phyloP scores from a whole-genome alignment of 495 filamentous ascomycete species.

The Hyaloscypha variabilis region DNA sequence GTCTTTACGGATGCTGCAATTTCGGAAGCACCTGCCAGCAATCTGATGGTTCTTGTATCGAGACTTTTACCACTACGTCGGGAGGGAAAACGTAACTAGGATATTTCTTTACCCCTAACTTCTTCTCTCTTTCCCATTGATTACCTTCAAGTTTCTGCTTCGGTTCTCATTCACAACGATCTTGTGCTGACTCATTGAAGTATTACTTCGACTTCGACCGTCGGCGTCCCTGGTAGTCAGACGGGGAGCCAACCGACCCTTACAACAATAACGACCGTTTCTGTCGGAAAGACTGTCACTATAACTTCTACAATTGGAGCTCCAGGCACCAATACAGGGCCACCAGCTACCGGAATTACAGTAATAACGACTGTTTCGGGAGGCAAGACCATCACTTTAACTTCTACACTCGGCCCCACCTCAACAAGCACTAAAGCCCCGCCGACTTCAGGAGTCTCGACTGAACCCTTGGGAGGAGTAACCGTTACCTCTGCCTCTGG shows the following conservation, averaged over 20 bases:
- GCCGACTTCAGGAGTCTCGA: background rate
- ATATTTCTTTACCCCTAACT: too few relatives aligned
- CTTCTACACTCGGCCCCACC: too few relatives aligned
- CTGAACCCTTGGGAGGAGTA: background rate
- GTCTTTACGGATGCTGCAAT: background rate
- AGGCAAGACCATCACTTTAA: background rate
- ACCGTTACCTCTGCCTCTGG: background rate
- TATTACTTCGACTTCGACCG: too few relatives aligned
- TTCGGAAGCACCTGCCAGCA: background rate
- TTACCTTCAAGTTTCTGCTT: too few relatives aligned
- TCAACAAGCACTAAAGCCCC: background rate
- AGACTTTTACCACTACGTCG: too few relatives aligned
- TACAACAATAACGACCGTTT: background rate
- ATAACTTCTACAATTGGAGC: background rate
- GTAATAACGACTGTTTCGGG: background rate
- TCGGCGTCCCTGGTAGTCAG: too few relatives aligned
- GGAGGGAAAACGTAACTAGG: too few relatives aligned
- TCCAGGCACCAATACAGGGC: background rate
- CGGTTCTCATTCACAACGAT: too few relatives aligned
- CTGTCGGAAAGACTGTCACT: background rate
- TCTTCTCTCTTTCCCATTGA: too few relatives aligned
- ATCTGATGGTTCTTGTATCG: background rate
- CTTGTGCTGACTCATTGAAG: too few relatives aligned
- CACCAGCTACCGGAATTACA: background rate
- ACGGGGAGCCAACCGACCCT: background rate